Evolutionary conservation across 2,329 filamentous ascomycete genomes (phyloP), one percentile per base, ranked within the genome.

Genomic region (Elsinoe arachidis): DNA sequence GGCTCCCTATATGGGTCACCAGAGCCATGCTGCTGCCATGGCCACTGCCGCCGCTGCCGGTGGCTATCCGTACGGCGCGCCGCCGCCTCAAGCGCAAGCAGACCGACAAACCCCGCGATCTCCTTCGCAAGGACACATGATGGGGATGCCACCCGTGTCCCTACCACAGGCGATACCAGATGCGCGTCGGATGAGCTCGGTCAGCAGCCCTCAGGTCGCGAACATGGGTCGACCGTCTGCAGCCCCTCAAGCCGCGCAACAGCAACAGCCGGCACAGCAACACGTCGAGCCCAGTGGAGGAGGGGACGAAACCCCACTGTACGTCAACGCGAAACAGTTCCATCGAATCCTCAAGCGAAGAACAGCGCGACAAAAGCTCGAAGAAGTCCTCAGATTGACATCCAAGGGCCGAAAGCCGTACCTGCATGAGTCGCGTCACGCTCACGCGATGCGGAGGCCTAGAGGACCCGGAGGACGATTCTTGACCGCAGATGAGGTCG

Each of bases 261-360:
- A 73, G 51, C 78, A 83, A 26, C 12, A 38, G 30, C 11, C 15
- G 11, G 11, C 34, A 35, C 21, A 14, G 17, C 39, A 46, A 33
- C 39, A 21, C 12, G 34, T 43, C 26, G 54, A 56, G 15, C 17
- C 66, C 85, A 80, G 68, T 87, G 79, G 77, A 12, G 80, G 81
- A 12, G 84, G 85, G 3, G 93, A 97, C 70, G 93, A 99, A 69
- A 92, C 92, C 0, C 93, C 93, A 0, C 77, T 99, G 1, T 99
- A 99, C 65, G 93, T 99, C 67, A 99, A 99, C 67, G 93, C 93
- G 4, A 99, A 99, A 72, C 93, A 99, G 68, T 99, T 99, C 65
- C 93, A 99, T 70, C 87, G 93, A 23, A 99, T 99, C 51, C 74
- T 99, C 56, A 97, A 99, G 78, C 83, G 93, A 58, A 83, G 93